phyloP scores from a whole-genome alignment of 2,329 filamentous ascomycete genomes.

The Fusarium oligoseptatum region DNA sequence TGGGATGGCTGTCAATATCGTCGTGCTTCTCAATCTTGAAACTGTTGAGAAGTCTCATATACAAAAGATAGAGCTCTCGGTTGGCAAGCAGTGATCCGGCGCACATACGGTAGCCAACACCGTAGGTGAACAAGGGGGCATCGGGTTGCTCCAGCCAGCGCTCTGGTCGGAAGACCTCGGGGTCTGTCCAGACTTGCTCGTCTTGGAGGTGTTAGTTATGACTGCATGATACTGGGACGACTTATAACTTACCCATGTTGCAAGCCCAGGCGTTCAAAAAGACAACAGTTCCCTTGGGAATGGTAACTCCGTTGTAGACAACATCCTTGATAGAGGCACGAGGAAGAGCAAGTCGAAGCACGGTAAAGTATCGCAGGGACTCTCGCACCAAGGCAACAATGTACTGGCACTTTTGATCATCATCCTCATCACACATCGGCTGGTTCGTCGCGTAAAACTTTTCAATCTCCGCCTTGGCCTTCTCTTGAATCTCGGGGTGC shows the following conservation, averaged over 20 bases:
- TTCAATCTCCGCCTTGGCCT: conserved; percentile 68
- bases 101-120: conserved; percentile 77
- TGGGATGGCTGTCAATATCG: conserved; percentile 69
- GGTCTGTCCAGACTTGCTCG: conserved; percentile 55
- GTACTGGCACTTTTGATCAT: conserved; percentile 75
- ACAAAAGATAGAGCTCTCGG: conserved; percentile 74
- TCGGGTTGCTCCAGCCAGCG: conserved; percentile 71
- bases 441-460: conserved; percentile 64
- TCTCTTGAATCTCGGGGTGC: conserved; percentile 72
- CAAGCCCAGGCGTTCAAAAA: conserved; percentile 78
- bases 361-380: conserved; percentile 72
- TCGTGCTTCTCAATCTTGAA: conserved; percentile 70
- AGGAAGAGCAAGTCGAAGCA: conserved; percentile 72
- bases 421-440: conserved; percentile 70
- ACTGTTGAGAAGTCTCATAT: conserved; percentile 71
- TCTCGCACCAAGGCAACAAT: conserved; percentile 74
- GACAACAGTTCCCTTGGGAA: conserved; percentile 73
- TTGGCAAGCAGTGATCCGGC: conserved; percentile 70
- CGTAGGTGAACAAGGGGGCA: conserved; percentile 74
- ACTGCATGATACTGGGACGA: no score
- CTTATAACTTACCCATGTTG: conserved; percentile 69
- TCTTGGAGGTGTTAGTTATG: conserved; percentile 13
- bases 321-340: conserved; percentile 72
- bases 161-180: conserved; percentile 68
- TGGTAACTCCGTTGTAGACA: conserved; percentile 67